Evolutionary conservation across 2,329 filamentous ascomycete genomes (phyloP), one percentile per base, ranked within the genome.

Genomic region (Torrubiella hemipterigena): DNA sequence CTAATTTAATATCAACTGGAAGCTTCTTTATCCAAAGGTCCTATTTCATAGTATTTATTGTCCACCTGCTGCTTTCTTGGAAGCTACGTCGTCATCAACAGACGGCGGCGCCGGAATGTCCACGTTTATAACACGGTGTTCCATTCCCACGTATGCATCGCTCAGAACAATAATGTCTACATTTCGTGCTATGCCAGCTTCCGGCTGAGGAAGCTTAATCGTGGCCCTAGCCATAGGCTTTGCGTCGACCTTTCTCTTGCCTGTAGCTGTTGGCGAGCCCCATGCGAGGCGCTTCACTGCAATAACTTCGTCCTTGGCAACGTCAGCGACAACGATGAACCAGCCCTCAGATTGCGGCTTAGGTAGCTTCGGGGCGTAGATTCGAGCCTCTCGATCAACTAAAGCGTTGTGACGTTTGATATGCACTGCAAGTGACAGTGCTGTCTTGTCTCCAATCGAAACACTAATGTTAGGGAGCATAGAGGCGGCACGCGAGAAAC

Each of bases 311-410:
- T 89, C 84, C 6, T 59, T 69, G 1, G 61, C 61, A 3, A 70
- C 47, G 43, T 81, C 75, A 6, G 76, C 78, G 0, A 93, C 68
- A 15, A 96, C 50, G 11, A 91, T 73, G 54, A 98, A 96, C 71
- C 79, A 96, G 0, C 87, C 87, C 49, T 98, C 91, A 0, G 77
- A 91, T 55, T 98, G 91, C 12, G 86, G 77, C 56, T 98, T 98
- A 2, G 89, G 89, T 58, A 93, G 96, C 15, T 73, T 70, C 3
- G 93, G 89, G 0, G 91, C 85, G 45, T 79, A 94, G 49, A 95
- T 81, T 38, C 80, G 73, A 29, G 73, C 77, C 2, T 86, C 81
- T 7, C 66, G 60, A 48, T 80, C 70, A 10, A 63, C 61, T 4
- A 79, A 55, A 2, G 69, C 50, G 52, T 93, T 94, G 30, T 70